These are phyloP conservation scores for Knoxia roxburghii DNA, from an alignment of 257 asterid genomes.

Conservation along the genomic window DNA sequence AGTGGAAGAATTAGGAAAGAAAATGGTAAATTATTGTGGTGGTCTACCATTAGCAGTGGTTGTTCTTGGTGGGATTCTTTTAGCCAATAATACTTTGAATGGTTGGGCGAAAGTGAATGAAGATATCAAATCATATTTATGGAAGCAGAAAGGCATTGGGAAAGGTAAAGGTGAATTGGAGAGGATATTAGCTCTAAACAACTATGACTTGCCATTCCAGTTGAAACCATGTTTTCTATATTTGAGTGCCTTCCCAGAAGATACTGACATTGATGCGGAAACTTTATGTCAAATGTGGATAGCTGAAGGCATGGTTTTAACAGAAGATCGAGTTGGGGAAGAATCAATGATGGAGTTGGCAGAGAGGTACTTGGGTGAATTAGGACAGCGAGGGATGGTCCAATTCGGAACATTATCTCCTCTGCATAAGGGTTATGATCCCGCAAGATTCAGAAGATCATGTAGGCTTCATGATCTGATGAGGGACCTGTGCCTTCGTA, in stretches of 20 bases:
- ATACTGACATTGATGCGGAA: not conserved
- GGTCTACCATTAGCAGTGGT: constrained; percentile 11
- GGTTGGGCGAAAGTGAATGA: constrained; percentile 1
- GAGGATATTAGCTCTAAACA: not conserved
- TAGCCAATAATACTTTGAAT: not conserved
- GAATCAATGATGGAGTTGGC: constrained; percentile 11
- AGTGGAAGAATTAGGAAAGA: not conserved
- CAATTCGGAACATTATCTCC: not conserved
- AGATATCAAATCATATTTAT: not conserved
- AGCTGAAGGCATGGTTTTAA: constrained; percentile 1
- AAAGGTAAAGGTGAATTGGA: not conserved
- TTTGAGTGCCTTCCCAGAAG: constrained; percentile 1
- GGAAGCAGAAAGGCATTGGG: not conserved
- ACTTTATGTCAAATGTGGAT: constrained; percentile 4
- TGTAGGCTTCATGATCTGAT: constrained; percentile 10
- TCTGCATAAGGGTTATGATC: not conserved
- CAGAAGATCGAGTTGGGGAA: not conserved
- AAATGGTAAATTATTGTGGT: not conserved
- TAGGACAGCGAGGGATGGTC: constrained; percentile 5
- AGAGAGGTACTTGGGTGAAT: constrained; percentile 4
- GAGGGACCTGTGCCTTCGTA: constrained; percentile 6
- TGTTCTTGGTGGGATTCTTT: constrained; percentile 11
- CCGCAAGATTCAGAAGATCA: not conserved
- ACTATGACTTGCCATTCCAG: constrained; percentile 13
- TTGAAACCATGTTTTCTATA: constrained; percentile 21